Evolutionary conservation across 2,329 filamentous ascomycete species (phyloP).

Genomic region (Pseudocercospora fuligena): DNA sequence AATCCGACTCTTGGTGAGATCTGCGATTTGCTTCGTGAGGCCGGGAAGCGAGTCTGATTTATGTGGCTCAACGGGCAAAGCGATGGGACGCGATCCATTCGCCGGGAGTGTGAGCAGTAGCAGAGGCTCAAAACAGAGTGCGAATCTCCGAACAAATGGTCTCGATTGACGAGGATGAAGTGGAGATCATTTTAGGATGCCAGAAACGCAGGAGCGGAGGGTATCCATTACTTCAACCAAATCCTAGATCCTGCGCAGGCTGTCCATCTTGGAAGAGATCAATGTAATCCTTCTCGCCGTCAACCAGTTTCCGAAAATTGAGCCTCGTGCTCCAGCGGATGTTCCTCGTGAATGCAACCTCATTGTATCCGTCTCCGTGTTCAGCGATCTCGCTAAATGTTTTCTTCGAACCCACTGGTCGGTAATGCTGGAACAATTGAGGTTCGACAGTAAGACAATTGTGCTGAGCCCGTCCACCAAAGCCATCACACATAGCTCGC

Average conservation of each 20-base stretch:
- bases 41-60: too few species aligned
- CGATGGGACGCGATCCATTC: too few species aligned
- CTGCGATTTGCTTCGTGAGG: not conserved
- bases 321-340: constrained; percentile 47
- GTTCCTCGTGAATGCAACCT: constrained; percentile 41
- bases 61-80: too few species aligned
- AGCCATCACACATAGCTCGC: constrained; percentile 33
- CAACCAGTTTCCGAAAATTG: constrained; percentile 45
- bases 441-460: constrained; percentile 49
- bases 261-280: constrained; percentile 6
- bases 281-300: constrained; percentile 39
- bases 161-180: too few species aligned
- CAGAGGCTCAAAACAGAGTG: too few species aligned
- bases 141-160: too few species aligned
- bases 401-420: constrained; percentile 43
- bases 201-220: too few species aligned
- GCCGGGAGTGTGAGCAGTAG: too few species aligned
- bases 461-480: constrained; percentile 37
- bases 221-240: not conserved
- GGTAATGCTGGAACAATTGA: constrained; percentile 52
- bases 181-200: too few species aligned
- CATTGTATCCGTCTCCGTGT: constrained; percentile 40
- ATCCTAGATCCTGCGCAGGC: not conserved
- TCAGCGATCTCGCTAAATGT: constrained; percentile 46
- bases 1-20: not conserved